Base-by-base conservation (phyloP, 352 stramenopile genomes). In the Pythium monospermum region DNA sequence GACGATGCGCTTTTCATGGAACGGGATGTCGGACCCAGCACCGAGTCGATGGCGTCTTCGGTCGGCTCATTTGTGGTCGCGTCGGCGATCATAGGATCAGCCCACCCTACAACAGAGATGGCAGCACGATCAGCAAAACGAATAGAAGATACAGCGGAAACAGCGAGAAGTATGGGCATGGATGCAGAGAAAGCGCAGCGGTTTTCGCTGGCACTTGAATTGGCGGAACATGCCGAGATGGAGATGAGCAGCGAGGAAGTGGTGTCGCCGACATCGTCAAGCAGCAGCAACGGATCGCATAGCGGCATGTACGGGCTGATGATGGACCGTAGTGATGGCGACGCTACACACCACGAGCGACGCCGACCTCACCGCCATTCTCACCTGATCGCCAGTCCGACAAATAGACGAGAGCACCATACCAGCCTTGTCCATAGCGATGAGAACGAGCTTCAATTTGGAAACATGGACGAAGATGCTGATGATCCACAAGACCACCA, bases 231-330 rank as follows among this genome's bases (percentile, higher is more conserved):
- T 19, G 21, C 7, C 3, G 25, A 8, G 30, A 30, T 28, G 33
- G 47, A 36, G 22, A 22, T 19, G 15, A 30, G n/a, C n/a, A 27
- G 33, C 18, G 41, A 59, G 10, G 59, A 67, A 27, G 22, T 68
- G 1, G 53, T 68, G 36, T 68, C 59, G 44, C 59, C 59, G 27
- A 68, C 59, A 28, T 68, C 59, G 23, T 68, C 59, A 7, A 63
- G 59, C 22, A 63, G 59, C 43, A 68, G 59, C 49, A 62, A 63
- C 53, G 53, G 53, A 18, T 68, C 59, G 1, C 59, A 62, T 39
- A 27, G 32, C 16, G 59, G 53, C 4, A 21, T 46, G 23, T 58
- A 55, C 25, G 45, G 44, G 13, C 30, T 53, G 7, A 35, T 35
- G 30, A 35, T 35, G 30, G 30, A 35, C 30, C 30, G n/a, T n/a